Conservation (phyloP, 2,329 filamentous ascomycete species). For the Monilinia fructigena region DNA sequence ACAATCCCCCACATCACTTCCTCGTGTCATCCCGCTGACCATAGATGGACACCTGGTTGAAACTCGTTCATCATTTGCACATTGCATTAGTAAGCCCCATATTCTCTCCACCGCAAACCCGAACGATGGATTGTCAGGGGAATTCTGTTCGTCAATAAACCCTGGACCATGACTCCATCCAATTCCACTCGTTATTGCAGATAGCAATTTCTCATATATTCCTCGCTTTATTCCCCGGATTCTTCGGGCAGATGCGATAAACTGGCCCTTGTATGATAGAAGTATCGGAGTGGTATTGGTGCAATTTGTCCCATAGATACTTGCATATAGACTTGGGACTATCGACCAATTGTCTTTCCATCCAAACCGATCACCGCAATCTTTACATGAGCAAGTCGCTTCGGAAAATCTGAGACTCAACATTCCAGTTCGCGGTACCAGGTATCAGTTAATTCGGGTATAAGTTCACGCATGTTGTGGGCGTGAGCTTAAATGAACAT, state of each 20-base stretch:
- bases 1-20: conserved; percentile 32
- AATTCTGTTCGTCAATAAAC: conserved; percentile 24
- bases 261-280: conserved; percentile 50
- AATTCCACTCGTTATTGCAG: conserved; percentile 30
- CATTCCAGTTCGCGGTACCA: conserved; percentile 46
- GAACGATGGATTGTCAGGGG: conserved; percentile 35
- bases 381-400: conserved; percentile 42
- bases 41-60: conserved; percentile 81
- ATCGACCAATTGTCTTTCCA: conserved; percentile 43
- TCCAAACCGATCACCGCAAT: conserved; percentile 44
- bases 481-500: conserved; percentile 49
- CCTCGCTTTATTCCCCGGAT: conserved; percentile 41
- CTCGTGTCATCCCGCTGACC: conserved; percentile 68
- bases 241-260: conserved; percentile 47
- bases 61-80: conserved; percentile 60
- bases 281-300: conserved; percentile 36
- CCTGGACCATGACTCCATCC: conserved; percentile 32
- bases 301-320: conserved; percentile 34
- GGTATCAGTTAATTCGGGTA: conserved; percentile 45
- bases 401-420: conserved; percentile 45
- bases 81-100: conserved; percentile 37
- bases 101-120: conserved; percentile 37
- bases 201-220: conserved; percentile 31
- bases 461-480: conserved; percentile 44
- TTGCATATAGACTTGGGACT: conserved; percentile 41